Base-by-base conservation (phyloP, 2,329 filamentous ascomycete species). In the Didymella pinodella region DNA sequence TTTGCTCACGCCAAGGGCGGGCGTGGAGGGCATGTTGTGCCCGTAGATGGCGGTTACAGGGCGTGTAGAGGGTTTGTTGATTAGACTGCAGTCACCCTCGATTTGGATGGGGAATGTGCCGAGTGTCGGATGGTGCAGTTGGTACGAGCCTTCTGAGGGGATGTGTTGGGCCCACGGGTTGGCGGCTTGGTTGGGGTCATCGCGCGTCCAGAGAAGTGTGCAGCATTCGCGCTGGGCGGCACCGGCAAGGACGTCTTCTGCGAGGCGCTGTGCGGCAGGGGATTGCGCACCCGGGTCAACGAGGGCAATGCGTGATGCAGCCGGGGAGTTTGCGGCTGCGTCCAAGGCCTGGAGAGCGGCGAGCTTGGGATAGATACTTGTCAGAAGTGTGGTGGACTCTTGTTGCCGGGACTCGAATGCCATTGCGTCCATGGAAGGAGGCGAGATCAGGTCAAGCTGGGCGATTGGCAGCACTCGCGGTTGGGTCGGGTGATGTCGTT, bases 191-290 rank as follows among this genome's bases (percentile, higher is more conserved):
- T 72, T 65, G 11, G 76, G 72, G 14, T 77, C 66, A 26, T 76
- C 73, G n/a, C 67, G 67, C n/a, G 69, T 75, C 85, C 88, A 92
- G n/a, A 90, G 86, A 2, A 93, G 83, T 2, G 88, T 83, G 25
- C 87, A 90, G 65, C 86, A 88, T 76, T 92, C 89, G 31, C 85
- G 83, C 71, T 90, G 86, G 0, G 89, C 89, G 32, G 88, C 85
- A 57, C 82, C 81, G 4, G 88, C 81, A 10, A 88, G 83, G 0
- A 83, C 80, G 2, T 84, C 80, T 69, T 90, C 86, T 43, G 84
- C 81, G 2, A 88, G 78, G 26, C 84, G 82, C 57, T 89, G 86
- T 1, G 88, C 79, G 1, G 86, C 88, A 44, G 84, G 85, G 0
- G 88, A 85, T 12, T 88, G 88, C 0, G 87, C 85, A 1, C 81